Base-by-base conservation (phyloP, 2,329 filamentous ascomycete species). In the Phyllosticta paracitricarpa region DNA sequence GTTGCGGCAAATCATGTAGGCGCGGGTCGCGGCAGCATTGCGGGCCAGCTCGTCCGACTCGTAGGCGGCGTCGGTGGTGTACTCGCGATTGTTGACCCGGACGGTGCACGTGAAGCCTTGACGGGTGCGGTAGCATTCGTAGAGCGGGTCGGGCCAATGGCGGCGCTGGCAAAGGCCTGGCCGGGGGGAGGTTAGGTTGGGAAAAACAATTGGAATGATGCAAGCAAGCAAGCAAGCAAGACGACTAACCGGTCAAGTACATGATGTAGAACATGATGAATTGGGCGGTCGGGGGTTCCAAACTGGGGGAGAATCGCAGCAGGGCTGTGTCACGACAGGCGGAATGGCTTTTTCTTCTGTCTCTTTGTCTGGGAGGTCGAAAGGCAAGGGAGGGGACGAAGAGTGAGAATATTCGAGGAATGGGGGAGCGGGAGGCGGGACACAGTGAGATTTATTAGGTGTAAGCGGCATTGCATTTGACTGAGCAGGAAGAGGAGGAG, bases 1-100 rank as follows among this genome's bases (percentile, higher is more conserved):
- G 81, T 96, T 96, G 66, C 91, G 88, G 81, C 93, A 97, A 67
- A 97, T 94, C 85, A 96, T 93, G 77, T 96, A 97, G 62, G 93
- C 93, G 64, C 91, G 89, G 84, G 95, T 95, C 63, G 93, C 93
- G 26, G 93, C 93, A 69, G 93, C 94, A 75, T 97, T 92, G 71
- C 91, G 89, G 55, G 93, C 93, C 66, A 96, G 81, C 56, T 84
- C 80, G 72, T 93, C 89, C 64, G 88, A 89, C 72, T 89, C 86
- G 77, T 94, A 96, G 65, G 87, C 84, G 48, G 89, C 83, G 74
- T 96, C 91, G 53, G 92, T 96, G 74, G 92, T 90, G 78, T 97
- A 97, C 79, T 96, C 91, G 71, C 93, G 89, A 68, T 95, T 95
- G 79, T 97, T 97, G 73, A 97, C 93, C 65, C 94, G 84, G 62